Evolutionary conservation across 2,329 filamentous ascomycete genomes (phyloP).

Genomic region (Aspergillus pseudonomiae): DNA sequence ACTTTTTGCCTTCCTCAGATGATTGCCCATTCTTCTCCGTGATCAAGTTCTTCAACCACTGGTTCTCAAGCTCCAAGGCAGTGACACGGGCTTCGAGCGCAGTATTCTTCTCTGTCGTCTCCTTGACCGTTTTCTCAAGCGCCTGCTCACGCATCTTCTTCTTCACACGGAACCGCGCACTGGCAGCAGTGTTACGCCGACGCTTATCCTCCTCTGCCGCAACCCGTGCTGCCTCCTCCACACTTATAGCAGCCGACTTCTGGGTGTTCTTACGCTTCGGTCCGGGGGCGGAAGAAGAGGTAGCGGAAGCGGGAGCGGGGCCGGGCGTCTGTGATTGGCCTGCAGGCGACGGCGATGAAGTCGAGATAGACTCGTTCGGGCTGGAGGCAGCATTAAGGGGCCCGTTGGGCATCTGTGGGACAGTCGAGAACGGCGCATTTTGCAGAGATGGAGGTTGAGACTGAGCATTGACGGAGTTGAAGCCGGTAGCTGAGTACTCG

Average conservation of each 20-base stretch:
- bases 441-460: conserved; percentile 28
- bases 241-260: conserved; percentile 46
- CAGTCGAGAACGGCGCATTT: conserved; percentile 26
- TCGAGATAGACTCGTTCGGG: conserved; percentile 20
- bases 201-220: conserved; percentile 92
- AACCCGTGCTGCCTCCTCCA: conserved; percentile 71
- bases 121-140: conserved; percentile 78
- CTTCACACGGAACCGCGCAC: conserved; percentile 87
- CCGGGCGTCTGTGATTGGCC: conserved; percentile 22
- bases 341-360: conserved; percentile 19
- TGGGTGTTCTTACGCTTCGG: conserved; percentile 44
- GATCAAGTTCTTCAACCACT: conserved; percentile 77
- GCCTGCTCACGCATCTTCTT: conserved; percentile 94
- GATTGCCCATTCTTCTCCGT: conserved; percentile 70
- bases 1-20: conserved; percentile 34
- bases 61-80: conserved; percentile 78
- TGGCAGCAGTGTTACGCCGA: conserved; percentile 84
- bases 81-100: conserved; percentile 72
- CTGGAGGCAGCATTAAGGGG: conserved; percentile 19
- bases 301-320: conserved; percentile 21
- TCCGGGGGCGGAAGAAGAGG: conserved; percentile 24
- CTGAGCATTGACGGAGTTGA: conserved; percentile 31
- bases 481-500: conserved; percentile 32
- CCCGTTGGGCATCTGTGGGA: conserved; percentile 25
- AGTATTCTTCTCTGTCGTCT: conserved; percentile 78